Percentiles rank a stretch among this genome's conserved stretches.
These are phyloP conservation scores for Ogataea parapolymorpha DNA, from an alignment of 805 yeast species.

Conservation along the genomic window DNA sequence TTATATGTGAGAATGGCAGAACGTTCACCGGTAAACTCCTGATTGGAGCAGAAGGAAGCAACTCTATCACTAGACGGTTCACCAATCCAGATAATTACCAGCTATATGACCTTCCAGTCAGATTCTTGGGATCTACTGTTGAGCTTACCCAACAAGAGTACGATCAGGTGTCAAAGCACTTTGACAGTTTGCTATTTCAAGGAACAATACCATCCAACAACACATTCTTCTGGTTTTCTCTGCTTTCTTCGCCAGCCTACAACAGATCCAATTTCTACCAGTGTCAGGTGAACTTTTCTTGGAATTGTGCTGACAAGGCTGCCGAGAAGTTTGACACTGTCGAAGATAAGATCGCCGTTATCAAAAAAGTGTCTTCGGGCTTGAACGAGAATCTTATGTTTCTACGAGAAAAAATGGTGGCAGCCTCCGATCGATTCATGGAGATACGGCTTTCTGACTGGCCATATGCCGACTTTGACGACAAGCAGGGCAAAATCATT, in stretches of 20 bases:
- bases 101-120: slow-evolving; percentile 26
- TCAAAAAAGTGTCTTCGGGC: slow-evolving; percentile 10
- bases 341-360: slow-evolving; percentile 8
- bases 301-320: slow-evolving; percentile 13
- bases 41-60: slow-evolving; percentile 30
- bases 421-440: slow-evolving; percentile 5
- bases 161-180: slow-evolving; percentile 15
- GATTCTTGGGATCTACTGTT: slow-evolving; percentile 31
- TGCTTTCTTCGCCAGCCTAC: slow-evolving; percentile 17
- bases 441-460: slow-evolving; percentile 18
- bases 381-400: slow-evolving; percentile 8
- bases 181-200: slow-evolving; percentile 31
- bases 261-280: slow-evolving; percentile 11
- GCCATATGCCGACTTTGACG: slow-evolving; percentile 17
- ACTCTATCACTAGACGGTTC: slow-evolving; percentile 24
- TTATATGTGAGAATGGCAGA: slow-evolving; percentile 21
- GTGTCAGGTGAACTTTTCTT: slow-evolving; percentile 22
- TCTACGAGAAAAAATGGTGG: slow-evolving; percentile 11
- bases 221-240: slow-evolving; percentile 32
- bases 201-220: slow-evolving; percentile 29
- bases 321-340: slow-evolving; percentile 9
- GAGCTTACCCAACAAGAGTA: slow-evolving; percentile 23
- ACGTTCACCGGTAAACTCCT: slow-evolving; percentile 18
- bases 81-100: slow-evolving; percentile 21
- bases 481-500: slow-evolving; percentile 23